Percentiles rank a stretch among this genome's conserved stretches.
Conservation (phyloP, 495 filamentous ascomycete species). For the Glarea lozoyensis region DNA sequence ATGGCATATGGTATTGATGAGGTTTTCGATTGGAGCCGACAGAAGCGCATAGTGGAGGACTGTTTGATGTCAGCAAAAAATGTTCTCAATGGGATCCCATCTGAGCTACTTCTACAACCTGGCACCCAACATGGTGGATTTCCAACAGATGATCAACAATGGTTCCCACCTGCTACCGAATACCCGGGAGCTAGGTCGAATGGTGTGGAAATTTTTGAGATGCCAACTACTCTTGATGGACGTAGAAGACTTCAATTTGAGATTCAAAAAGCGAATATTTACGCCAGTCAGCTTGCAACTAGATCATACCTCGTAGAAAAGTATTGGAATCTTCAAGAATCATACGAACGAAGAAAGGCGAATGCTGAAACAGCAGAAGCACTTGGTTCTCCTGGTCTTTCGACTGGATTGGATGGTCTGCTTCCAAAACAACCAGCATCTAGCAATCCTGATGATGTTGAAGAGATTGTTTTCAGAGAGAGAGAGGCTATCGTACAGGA, state of each 20-base stretch:
- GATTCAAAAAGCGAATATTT: slow-evolving; percentile 83
- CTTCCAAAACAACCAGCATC: background rate
- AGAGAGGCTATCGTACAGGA: slow-evolving; percentile 67
- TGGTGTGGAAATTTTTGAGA: slow-evolving; percentile 1
- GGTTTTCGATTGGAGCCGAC: slow-evolving; percentile 63
- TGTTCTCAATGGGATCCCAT: slow-evolving; percentile 49
- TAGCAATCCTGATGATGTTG: slow-evolving; percentile 34
- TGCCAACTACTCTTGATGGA: slow-evolving; percentile 1
- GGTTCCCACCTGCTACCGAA: slow-evolving; percentile 11
- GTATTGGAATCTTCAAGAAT: slow-evolving; percentile 37
- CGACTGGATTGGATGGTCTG: slow-evolving; percentile 20
- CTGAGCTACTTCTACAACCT: slow-evolving; percentile 46
- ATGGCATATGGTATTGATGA: slow-evolving; percentile 62
- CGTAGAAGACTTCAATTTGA: slow-evolving; percentile 51
- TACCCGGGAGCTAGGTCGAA: slow-evolving; percentile 7
- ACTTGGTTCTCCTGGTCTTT: slow-evolving; percentile 8
- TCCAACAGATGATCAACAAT: slow-evolving; percentile 9
- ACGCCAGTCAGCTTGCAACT: slow-evolving; percentile 63
- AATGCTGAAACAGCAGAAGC: slow-evolving; percentile 27
- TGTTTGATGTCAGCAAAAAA: slow-evolving; percentile 52
- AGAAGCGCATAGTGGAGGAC: slow-evolving; percentile 53
- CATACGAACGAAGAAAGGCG: slow-evolving; percentile 71
- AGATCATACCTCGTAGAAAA: slow-evolving; percentile 76
- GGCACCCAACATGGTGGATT: slow-evolving; percentile 7
- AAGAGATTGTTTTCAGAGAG: slow-evolving; percentile 53